Evolutionary conservation across 805 yeast species (phyloP).

Genomic region (Candida dajiaensis): DNA sequence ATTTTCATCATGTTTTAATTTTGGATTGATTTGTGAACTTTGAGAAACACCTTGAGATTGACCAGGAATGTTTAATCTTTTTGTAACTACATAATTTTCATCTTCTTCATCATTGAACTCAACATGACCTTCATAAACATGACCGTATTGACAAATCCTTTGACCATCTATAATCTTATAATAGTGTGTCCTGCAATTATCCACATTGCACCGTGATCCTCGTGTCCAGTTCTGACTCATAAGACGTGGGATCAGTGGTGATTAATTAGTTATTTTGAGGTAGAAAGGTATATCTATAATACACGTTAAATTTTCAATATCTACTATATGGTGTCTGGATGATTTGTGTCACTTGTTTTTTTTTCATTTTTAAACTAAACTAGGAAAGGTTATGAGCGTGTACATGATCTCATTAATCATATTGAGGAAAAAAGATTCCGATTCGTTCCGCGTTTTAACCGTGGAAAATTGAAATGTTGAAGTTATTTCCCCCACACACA

Average conservation of each 20-base stretch:
- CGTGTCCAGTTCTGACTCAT: constrained; percentile 31
- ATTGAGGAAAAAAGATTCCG: no score
- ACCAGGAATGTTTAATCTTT: constrained; percentile 45
- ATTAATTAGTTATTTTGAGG: no score
- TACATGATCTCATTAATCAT: no score
- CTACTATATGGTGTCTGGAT: not conserved
- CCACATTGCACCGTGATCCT: constrained; percentile 86
- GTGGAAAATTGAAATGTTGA: no score
- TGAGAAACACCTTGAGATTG: constrained; percentile 34
- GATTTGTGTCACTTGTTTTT: not conserved
- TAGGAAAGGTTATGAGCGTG: not conserved
- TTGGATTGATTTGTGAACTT: constrained; percentile 26
- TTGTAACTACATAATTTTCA: constrained; percentile 43
- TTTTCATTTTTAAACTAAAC: not conserved
- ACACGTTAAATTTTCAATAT: not conserved
- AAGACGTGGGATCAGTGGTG: not conserved
- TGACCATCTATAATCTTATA: constrained; percentile 74
- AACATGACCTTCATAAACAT: constrained; percentile 73
- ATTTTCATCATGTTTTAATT: constrained; percentile 13
- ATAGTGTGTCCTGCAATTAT: constrained; percentile 76
- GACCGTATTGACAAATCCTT: constrained; percentile 85
- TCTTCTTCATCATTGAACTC: constrained; percentile 84
- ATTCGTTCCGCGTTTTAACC: no score
- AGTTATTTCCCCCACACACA: no score
- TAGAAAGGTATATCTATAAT: not conserved